phyloP scores from a whole-genome alignment of 2,329 filamentous ascomycete species.

The Ophiostoma sp. region DNA sequence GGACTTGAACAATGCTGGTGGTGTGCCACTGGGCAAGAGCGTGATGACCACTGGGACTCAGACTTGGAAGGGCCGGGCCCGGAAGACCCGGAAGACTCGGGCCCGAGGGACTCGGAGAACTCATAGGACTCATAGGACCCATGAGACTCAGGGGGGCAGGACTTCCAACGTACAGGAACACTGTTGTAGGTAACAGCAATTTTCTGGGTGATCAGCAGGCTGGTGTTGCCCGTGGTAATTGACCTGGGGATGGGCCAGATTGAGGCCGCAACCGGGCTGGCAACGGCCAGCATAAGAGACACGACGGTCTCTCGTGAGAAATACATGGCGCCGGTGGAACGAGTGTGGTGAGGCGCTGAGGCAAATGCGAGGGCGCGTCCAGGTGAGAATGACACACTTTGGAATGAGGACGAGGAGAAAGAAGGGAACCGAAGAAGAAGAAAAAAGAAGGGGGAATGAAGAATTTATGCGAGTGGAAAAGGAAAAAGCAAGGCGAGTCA shows the following conservation, averaged over 20 bases:
- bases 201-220: slow-evolving; percentile 49
- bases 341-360: neutral
- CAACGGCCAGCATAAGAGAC: slow-evolving; percentile 35
- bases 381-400: neutral
- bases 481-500: neutral
- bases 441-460: neutral
- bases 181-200: slow-evolving; percentile 56
- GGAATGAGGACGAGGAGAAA: neutral
- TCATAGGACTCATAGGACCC: slow-evolving; percentile 5
- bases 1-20: slow-evolving; percentile 14
- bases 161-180: slow-evolving; percentile 45
- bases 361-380: neutral
- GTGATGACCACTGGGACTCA: neutral
- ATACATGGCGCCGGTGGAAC: slow-evolving; percentile 26
- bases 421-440: neutral
- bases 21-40: slow-evolving; percentile 21
- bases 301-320: slow-evolving; percentile 29
- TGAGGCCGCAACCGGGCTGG: slow-evolving; percentile 42
- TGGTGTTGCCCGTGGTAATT: slow-evolving; percentile 46
- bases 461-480: neutral
- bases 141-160: slow-evolving; percentile 24
- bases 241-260: slow-evolving; percentile 54
- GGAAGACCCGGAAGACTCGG: neutral
- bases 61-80: neutral
- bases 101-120: neutral